A percentile compares a stretch with the other conserved stretches of the same genome.
phyloP scores from a whole-genome alignment of 495 filamentous ascomycete genomes.

The Hypomontagnella submonticulosa region DNA sequence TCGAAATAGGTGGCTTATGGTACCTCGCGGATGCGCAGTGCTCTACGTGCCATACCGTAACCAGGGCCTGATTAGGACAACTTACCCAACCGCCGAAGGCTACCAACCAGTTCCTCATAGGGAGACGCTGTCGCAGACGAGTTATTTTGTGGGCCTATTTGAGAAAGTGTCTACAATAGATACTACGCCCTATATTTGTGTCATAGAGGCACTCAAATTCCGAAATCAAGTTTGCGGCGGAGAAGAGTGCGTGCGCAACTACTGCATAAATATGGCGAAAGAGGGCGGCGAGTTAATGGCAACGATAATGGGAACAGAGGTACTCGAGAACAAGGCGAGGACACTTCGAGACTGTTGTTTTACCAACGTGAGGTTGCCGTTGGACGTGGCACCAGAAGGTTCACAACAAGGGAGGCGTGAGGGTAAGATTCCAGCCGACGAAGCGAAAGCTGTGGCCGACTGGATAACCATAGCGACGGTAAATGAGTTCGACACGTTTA shows the following conservation, averaged over 20 bases:
- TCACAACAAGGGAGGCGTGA: slow-evolving; percentile 37
- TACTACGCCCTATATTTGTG: slow-evolving; percentile 70
- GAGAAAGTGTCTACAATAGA: slow-evolving; percentile 79
- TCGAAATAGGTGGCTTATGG: slow-evolving; percentile 78
- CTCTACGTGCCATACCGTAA: slow-evolving; percentile 78
- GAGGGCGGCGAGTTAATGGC: slow-evolving; percentile 69
- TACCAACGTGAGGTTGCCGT: slow-evolving; percentile 74
- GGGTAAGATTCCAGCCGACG: slow-evolving; percentile 32
- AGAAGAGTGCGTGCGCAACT: slow-evolving; percentile 72
- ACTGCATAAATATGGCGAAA: slow-evolving; percentile 65
- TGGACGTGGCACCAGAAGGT: slow-evolving; percentile 51
- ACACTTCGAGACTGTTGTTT: slow-evolving; percentile 57
- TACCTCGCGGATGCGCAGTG: slow-evolving; percentile 77
- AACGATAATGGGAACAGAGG: slow-evolving; percentile 70
- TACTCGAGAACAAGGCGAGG: slow-evolving; percentile 65
- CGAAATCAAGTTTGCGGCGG: slow-evolving; percentile 76
- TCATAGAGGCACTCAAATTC: slow-evolving; percentile 73
- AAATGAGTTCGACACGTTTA: slow-evolving; percentile 74
- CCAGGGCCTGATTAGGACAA: slow-evolving; percentile 75
- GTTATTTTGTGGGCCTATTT: slow-evolving; percentile 71
- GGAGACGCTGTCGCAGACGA: slow-evolving; percentile 16
- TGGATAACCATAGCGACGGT: slow-evolving; percentile 68
- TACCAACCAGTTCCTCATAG: slow-evolving; percentile 47
- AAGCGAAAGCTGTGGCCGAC: slow-evolving; percentile 53
- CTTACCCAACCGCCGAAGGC: slow-evolving; percentile 75